Percentiles rank a stretch among this genome's conserved stretches.
These are phyloP conservation scores for Bryopsis sp. DNA, from an alignment of 139 green algal genomes.

Conservation along the genomic window DNA sequence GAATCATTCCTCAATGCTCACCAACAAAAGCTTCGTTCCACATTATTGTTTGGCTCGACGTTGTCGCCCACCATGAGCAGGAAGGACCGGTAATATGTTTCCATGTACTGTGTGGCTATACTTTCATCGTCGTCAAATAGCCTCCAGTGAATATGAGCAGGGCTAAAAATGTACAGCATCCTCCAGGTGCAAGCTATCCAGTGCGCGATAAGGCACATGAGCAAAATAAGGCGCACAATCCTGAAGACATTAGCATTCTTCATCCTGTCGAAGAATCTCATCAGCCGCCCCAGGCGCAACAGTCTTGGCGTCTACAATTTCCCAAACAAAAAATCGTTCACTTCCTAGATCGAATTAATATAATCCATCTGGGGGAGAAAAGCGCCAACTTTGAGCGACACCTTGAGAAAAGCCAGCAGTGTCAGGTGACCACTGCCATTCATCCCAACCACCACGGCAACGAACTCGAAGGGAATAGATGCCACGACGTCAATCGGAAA, in stretches of 20 bases:
- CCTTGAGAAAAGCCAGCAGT: slow-evolving; percentile 29
- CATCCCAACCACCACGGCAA: slow-evolving; percentile 25
- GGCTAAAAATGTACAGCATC: slow-evolving; percentile 24
- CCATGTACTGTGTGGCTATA: slow-evolving; percentile 20
- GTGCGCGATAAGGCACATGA: slow-evolving; percentile 47
- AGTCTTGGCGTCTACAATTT: slow-evolving; percentile 40
- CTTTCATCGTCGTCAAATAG: slow-evolving; percentile 21
- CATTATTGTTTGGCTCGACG: slow-evolving; percentile 38
- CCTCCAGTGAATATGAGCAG: slow-evolving; percentile 23
- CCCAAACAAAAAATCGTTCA: not conserved
- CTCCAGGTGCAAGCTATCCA: slow-evolving; percentile 46
- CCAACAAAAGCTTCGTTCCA: slow-evolving; percentile 27
- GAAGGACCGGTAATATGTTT: slow-evolving; percentile 32
- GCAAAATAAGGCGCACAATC: slow-evolving; percentile 40
- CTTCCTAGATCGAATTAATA: not conserved
- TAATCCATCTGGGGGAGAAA: not conserved
- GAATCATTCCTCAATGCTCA: not conserved
- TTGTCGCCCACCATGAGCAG: slow-evolving; percentile 48
- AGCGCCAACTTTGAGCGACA: slow-evolving; percentile 19
- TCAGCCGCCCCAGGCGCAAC: slow-evolving; percentile 41
- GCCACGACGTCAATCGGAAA: slow-evolving; percentile 47
- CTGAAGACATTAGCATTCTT: slow-evolving; percentile 46
- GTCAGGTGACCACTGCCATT: slow-evolving; percentile 18
- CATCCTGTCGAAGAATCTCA: slow-evolving; percentile 55
- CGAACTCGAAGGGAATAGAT: slow-evolving; percentile 44